phyloP scores from a whole-genome alignment of 2,329 filamentous ascomycete species.

The Stemphylium vesicarium region DNA sequence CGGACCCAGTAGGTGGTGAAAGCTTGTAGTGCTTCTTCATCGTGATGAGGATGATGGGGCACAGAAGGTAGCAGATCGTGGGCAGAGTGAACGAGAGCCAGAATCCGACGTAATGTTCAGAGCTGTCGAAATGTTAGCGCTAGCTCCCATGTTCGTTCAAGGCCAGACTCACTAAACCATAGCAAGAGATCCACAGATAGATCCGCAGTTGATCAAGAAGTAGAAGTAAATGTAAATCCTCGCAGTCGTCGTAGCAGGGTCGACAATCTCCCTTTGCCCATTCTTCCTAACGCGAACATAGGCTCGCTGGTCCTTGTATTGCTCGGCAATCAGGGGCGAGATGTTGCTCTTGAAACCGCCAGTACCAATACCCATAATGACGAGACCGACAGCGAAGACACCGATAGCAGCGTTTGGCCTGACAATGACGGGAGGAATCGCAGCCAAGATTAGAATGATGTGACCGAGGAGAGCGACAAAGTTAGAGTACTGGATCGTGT shows the following conservation, averaged over 20 bases:
- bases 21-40: constrained; percentile 71
- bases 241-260: constrained; percentile 70
- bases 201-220: constrained; percentile 48
- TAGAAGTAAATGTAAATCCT: constrained; percentile 61
- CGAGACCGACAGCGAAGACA: constrained; percentile 62
- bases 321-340: constrained; percentile 64
- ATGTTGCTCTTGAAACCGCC: constrained; percentile 74
- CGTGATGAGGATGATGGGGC: constrained; percentile 63
- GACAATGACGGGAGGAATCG: constrained; percentile 60
- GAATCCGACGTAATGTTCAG: constrained; percentile 59
- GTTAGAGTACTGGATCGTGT: constrained; percentile 64
- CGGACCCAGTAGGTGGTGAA: constrained; percentile 72
- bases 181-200: constrained; percentile 42
- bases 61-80: constrained; percentile 67
- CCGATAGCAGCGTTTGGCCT: constrained; percentile 58
- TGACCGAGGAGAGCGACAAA: constrained; percentile 64
- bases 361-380: constrained; percentile 70
- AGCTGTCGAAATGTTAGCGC: constrained; percentile 2
- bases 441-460: constrained; percentile 62
- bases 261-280: constrained; percentile 65
- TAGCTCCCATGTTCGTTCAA: too few relatives aligned
- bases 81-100: constrained; percentile 74
- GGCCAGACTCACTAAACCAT: constrained; percentile 40
- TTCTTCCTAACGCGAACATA: constrained; percentile 39
- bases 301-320: constrained; percentile 50